Conservation (phyloP, 768 basidiomycete species). For the Termitomyces sp. region DNA sequence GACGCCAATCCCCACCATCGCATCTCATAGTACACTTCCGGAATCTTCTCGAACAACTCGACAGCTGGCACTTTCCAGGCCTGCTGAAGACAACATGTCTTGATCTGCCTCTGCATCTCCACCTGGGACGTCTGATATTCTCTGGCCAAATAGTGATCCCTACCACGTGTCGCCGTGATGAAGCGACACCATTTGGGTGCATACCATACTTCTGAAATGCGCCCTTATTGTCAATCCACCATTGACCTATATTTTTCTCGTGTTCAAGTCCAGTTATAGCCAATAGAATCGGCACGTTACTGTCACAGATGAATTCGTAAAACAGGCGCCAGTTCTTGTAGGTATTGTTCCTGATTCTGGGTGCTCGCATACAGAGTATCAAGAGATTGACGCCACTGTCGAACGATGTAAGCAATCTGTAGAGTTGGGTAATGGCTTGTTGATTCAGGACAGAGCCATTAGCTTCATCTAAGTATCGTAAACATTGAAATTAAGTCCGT, state of each 20-base stretch:
- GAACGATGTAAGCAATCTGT: constrained; percentile 24
- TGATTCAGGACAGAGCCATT: constrained; percentile 11
- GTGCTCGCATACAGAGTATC: neutral
- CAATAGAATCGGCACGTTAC: constrained; percentile 32
- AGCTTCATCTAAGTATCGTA: constrained; percentile 37
- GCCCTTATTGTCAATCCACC: constrained; percentile 27
- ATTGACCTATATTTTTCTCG: constrained; percentile 22
- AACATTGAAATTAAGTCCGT: constrained; percentile 18
- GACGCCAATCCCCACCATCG: neutral
- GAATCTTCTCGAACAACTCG: constrained; percentile 6
- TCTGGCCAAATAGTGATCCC: constrained; percentile 7
- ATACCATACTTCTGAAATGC: constrained; percentile 17
- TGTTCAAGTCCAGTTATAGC: constrained; percentile 32
- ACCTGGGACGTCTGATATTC: constrained; percentile 25
- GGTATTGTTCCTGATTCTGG: neutral
- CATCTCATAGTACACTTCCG: neutral
- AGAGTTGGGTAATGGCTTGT: constrained; percentile 19
- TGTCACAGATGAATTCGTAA: constrained; percentile 28
- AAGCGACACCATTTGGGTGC: neutral
- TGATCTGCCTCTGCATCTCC: constrained; percentile 15
- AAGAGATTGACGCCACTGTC: constrained; percentile 16
- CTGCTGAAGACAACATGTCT: constrained; percentile 3
- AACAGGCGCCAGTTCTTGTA: constrained; percentile 31
- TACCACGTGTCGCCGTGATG: neutral
- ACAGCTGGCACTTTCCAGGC: constrained; percentile 7